Conservation (phyloP, 1,284 basidiomycete genomes). For the Pseudozyma tsukubaensis region DNA sequence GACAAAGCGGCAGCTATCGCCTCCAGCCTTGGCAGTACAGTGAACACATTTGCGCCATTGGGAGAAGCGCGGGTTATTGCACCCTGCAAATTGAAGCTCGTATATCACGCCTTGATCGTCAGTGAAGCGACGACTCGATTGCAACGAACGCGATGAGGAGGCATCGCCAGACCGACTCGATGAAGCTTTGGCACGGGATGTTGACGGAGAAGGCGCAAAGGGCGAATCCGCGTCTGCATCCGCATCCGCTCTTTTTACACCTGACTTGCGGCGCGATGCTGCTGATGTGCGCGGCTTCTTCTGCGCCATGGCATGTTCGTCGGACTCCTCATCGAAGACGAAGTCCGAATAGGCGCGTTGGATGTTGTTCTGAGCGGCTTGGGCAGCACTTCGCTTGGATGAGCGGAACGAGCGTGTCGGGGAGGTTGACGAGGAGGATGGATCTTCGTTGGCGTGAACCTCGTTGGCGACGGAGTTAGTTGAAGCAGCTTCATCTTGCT, state of each 20-base stretch:
- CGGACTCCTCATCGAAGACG: neutral
- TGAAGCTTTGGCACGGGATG: neutral
- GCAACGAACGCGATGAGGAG: neutral
- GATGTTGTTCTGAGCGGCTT: constrained; percentile 28
- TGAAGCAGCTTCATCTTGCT: neutral
- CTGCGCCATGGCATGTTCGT: constrained; percentile 3
- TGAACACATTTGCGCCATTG: constrained; percentile 34
- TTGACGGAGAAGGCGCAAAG: neutral
- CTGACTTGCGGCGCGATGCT: neutral
- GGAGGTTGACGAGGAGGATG: neutral
- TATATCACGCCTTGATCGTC: constrained; percentile 13
- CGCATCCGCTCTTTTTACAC: neutral
- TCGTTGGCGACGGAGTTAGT: neutral
- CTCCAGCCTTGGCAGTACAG: constrained; percentile 26
- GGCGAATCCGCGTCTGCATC: constrained; percentile 4
- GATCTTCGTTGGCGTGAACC: neutral
- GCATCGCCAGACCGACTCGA: neutral
- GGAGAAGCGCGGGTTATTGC: constrained; percentile 10
- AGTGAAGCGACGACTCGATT: constrained; percentile 6
- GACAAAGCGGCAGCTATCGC: constrained; percentile 47
- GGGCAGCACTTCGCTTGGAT: constrained; percentile 31
- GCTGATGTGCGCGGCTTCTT: constrained; percentile 18
- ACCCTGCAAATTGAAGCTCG: constrained; percentile 27
- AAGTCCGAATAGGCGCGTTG: constrained; percentile 24
- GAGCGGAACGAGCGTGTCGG: constrained; percentile 5